These are phyloP conservation scores for Talaromyces piceae DNA, from an alignment of 2,329 filamentous ascomycete genomes.

Conservation along the genomic window DNA sequence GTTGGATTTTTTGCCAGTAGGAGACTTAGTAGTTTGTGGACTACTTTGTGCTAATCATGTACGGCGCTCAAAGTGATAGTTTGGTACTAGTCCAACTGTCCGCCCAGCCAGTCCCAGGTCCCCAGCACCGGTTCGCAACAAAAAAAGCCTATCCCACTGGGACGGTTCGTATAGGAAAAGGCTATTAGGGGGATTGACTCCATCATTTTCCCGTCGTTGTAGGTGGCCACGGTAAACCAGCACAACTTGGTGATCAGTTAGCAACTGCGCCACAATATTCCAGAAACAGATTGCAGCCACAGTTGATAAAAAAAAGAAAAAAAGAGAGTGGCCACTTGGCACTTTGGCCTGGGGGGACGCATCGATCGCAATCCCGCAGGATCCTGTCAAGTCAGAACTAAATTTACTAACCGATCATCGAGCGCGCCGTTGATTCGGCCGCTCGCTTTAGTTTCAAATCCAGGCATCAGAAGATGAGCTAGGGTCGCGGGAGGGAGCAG, in stretches of 20 bases:
- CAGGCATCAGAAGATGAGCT: too few relatives aligned
- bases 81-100: neutral
- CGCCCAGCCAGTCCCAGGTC: neutral
- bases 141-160: neutral
- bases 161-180: too few relatives aligned
- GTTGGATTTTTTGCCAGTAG: too few relatives aligned
- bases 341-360: neutral
- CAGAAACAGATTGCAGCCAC: neutral
- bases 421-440: neutral
- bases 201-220: too few relatives aligned
- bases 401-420: neutral
- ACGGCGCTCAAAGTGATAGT: too few relatives aligned
- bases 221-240: too few relatives aligned
- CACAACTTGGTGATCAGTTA: too few relatives aligned
- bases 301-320: neutral
- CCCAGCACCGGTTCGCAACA: neutral
- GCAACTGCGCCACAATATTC: neutral
- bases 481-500: too few relatives aligned
- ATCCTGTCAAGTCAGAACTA: neutral
- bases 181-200: too few relatives aligned
- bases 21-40: too few relatives aligned
- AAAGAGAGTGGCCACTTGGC: neutral
- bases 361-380: neutral
- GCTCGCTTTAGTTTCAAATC: too few relatives aligned
- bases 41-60: too few relatives aligned